These are phyloP conservation scores for Tilletia walkeri DNA, from an alignment of 1,284 basidiomycete genomes.

Conservation along the genomic window DNA sequence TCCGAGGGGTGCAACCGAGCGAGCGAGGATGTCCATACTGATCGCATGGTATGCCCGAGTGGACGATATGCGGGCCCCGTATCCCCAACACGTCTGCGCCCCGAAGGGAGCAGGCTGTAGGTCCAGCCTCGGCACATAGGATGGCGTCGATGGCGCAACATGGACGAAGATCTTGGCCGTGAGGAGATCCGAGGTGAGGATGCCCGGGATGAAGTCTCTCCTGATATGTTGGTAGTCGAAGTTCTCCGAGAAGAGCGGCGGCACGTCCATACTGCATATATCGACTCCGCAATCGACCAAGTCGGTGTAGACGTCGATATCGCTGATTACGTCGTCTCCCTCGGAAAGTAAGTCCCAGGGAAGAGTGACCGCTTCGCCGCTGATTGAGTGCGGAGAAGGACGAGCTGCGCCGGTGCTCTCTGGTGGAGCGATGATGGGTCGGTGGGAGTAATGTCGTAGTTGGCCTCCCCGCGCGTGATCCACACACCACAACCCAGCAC, in stretches of 20 bases:
- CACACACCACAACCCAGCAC: conserved; percentile 2
- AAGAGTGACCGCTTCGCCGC: conserved; percentile 12
- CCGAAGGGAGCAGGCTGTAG: background rate
- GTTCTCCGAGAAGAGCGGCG: conserved; percentile 95
- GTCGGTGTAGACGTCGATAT: conserved; percentile 80
- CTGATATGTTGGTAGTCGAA: conserved; percentile 94
- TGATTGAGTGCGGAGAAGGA: conserved; percentile 29
- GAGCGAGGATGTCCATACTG: conserved; percentile 78
- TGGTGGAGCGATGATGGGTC: conserved; percentile 30
- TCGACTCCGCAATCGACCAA: conserved; percentile 72
- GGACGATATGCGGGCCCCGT: conserved; percentile 44
- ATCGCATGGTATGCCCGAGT: conserved; percentile 48
- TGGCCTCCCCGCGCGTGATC: background rate
- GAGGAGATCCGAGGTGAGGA: conserved; percentile 89
- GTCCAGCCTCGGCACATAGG: background rate
- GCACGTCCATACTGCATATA: conserved; percentile 74
- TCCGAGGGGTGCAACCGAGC: conserved; percentile 91
- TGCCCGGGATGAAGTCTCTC: conserved; percentile 90
- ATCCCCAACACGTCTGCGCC: conserved; percentile 27
- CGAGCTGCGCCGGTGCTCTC: background rate
- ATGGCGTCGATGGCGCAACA: conserved; percentile 61
- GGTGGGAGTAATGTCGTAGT: conserved; percentile 24
- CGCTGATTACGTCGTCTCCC: conserved; percentile 46
- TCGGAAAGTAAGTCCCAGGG: conserved; percentile 65
- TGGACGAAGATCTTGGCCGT: conserved; percentile 93